phyloP scores from a whole-genome alignment of 1,284 basidiomycete genomes.

The Ustilago sp. region DNA sequence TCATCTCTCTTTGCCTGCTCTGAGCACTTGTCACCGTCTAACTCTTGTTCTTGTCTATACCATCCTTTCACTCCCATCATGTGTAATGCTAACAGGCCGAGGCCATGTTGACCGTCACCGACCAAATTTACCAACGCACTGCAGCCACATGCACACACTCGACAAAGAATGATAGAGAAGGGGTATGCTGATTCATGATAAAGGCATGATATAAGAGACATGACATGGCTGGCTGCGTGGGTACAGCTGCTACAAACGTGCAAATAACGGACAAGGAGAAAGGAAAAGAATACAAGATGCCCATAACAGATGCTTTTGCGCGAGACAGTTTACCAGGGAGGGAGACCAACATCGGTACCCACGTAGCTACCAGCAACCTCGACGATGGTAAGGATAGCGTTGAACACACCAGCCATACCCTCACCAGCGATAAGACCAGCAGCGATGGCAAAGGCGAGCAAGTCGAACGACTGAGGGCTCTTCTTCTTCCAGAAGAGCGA shows the following conservation, averaged over 20 bases:
- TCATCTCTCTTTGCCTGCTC: neutral
- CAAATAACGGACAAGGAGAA: neutral
- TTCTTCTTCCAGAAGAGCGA: slow-evolving; percentile 73
- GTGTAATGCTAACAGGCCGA: neutral
- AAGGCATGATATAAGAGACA: neutral
- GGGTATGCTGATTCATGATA: slow-evolving; percentile 28
- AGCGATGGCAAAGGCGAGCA: slow-evolving; percentile 77
- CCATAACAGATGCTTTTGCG: slow-evolving; percentile 14
- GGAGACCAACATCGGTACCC: slow-evolving; percentile 51
- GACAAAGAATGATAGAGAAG: neutral
- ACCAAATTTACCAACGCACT: neutral
- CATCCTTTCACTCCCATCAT: neutral
- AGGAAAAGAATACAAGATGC: slow-evolving; percentile 14
- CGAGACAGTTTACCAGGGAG: slow-evolving; percentile 47
- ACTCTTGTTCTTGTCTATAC: neutral
- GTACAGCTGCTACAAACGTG: neutral
- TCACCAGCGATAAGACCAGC: slow-evolving; percentile 78
- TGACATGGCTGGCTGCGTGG: slow-evolving; percentile 3
- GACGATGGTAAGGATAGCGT: slow-evolving; percentile 71
- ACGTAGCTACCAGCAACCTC: slow-evolving; percentile 41
- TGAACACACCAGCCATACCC: slow-evolving; percentile 78
- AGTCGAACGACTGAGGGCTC: slow-evolving; percentile 69
- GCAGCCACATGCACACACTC: neutral
- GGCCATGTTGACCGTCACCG: neutral
- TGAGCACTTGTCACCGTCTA: neutral